These are phyloP conservation scores for Saccharomyces hybrid DNA, from an alignment of 1,139 yeast species.

Conservation along the genomic window DNA sequence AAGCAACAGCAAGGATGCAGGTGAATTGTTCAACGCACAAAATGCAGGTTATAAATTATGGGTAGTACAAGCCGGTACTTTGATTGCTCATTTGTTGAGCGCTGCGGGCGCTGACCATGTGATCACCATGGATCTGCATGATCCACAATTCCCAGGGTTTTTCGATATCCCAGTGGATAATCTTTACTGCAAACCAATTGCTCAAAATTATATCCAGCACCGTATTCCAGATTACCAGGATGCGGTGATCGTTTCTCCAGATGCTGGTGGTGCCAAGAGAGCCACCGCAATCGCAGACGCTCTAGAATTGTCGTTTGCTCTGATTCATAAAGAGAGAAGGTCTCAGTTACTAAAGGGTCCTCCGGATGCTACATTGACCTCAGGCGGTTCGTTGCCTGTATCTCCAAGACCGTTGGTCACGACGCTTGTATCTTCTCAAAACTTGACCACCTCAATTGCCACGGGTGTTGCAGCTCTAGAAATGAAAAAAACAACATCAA, in stretches of 20 bases:
- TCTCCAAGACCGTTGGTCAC: constrained; percentile 23
- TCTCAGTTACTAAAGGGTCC: constrained; percentile 36
- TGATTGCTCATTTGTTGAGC: constrained; percentile 78
- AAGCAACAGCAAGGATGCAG: constrained; percentile 22
- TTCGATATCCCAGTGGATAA: constrained; percentile 91
- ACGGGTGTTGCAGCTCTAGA: constrained; percentile 2
- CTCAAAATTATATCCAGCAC: constrained; percentile 71
- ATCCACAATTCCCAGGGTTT: constrained; percentile 90
- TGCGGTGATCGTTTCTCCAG: constrained; percentile 87
- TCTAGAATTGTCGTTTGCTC: constrained; percentile 80
- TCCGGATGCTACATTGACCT: constrained; percentile 29
- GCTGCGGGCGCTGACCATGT: constrained; percentile 96
- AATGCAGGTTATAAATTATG: constrained; percentile 80
- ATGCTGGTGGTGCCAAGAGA: constrained; percentile 95
- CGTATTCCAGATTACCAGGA: constrained; percentile 66
- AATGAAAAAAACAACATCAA: constrained; percentile 3
- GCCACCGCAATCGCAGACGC: constrained; percentile 93
- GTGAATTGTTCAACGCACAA: constrained; percentile 29
- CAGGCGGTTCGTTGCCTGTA: constrained; percentile 26
- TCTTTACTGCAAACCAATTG: constrained; percentile 73
- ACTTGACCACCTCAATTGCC: constrained; percentile 1
- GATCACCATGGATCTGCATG: constrained; percentile 96
- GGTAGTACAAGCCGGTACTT: constrained; percentile 93
- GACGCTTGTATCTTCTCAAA: constrained; percentile 11
- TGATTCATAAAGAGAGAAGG: constrained; percentile 91